These are phyloP conservation scores for Yamadazyma blattariae DNA, from an alignment of 1,139 yeast species.

Conservation along the genomic window DNA sequence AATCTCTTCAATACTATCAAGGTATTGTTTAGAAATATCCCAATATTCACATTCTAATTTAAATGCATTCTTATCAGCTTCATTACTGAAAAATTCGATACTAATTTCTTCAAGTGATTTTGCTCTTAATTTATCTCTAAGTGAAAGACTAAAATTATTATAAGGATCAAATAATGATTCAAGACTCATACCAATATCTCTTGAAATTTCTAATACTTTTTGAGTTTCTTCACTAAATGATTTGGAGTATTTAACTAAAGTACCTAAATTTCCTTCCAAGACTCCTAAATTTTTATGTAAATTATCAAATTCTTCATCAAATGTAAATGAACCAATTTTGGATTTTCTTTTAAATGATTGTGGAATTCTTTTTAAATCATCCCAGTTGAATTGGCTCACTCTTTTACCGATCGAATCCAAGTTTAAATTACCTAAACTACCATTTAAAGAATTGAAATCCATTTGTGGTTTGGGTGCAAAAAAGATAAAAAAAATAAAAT, in stretches of 20 bases:
- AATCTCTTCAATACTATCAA: slow-evolving; percentile 12
- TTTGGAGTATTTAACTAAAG: slow-evolving; percentile 18
- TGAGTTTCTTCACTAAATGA: slow-evolving; percentile 12
- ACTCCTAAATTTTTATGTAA: slow-evolving; percentile 12
- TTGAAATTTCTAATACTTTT: slow-evolving; percentile 17
- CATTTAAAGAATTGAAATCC: neutral
- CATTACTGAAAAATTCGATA: slow-evolving; percentile 1
- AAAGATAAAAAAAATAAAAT: too few relatives aligned
- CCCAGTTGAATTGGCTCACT: slow-evolving; percentile 21
- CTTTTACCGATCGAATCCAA: slow-evolving; percentile 1
- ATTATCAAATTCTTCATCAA: slow-evolving; percentile 39
- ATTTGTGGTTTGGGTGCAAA: slow-evolving; percentile 3
- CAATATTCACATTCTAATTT: slow-evolving; percentile 15
- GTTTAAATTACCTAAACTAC: neutral
- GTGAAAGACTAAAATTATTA: slow-evolving; percentile 12
- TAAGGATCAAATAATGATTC: slow-evolving; percentile 28
- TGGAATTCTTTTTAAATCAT: slow-evolving; percentile 25
- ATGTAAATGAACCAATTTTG: slow-evolving; percentile 26
- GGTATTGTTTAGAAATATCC: slow-evolving; percentile 18
- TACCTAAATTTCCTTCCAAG: slow-evolving; percentile 14
- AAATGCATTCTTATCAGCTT: slow-evolving; percentile 6
- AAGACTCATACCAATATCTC: slow-evolving; percentile 17
- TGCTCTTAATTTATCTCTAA: slow-evolving; percentile 11
- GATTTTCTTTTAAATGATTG: slow-evolving; percentile 31
- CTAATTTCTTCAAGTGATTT: slow-evolving; percentile 6